phyloP scores from a whole-genome alignment of 352 stramenopile genomes.

The Pythium biforme region DNA sequence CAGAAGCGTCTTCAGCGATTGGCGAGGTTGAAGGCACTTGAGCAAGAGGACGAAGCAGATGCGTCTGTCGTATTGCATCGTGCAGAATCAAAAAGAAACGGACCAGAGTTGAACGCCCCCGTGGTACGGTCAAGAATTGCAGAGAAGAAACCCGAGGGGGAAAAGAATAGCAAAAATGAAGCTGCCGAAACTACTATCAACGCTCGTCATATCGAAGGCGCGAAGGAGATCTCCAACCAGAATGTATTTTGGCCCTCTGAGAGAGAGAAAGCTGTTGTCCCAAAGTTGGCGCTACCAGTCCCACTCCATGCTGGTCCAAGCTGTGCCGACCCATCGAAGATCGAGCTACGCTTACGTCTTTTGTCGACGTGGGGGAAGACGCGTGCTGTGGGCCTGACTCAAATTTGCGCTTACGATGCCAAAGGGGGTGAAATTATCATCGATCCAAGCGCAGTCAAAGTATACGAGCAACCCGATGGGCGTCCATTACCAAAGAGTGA shows the following conservation, averaged over 20 bases:
- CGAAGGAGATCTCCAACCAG: no score
- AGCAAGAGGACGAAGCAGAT: slow-evolving; percentile 20
- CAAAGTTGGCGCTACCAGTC: slow-evolving; percentile 5
- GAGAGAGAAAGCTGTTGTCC: not conserved
- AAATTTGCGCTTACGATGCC: slow-evolving; percentile 64
- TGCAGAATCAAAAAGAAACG: not conserved
- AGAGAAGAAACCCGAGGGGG: not conserved
- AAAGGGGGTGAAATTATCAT: slow-evolving; percentile 58
- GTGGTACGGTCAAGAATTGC: not conserved
- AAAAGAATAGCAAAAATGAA: not conserved
- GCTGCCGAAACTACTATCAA: no score
- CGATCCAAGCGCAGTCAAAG: slow-evolving; percentile 38
- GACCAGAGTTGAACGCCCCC: not conserved
- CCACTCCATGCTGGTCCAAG: not conserved
- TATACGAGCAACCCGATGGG: slow-evolving; percentile 52
- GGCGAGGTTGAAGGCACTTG: slow-evolving; percentile 47
- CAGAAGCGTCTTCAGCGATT: slow-evolving; percentile 58
- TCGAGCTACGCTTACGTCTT: slow-evolving; percentile 63
- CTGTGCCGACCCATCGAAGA: not conserved
- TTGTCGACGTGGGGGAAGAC: slow-evolving; percentile 71
- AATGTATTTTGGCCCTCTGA: no score
- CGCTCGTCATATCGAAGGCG: no score
- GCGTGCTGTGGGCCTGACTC: slow-evolving; percentile 53
- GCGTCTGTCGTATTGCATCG: not conserved
- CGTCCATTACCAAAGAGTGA: slow-evolving; percentile 51